Conservation (phyloP, 2,329 filamentous ascomycete species). For the Karstenula rhodostoma region DNA sequence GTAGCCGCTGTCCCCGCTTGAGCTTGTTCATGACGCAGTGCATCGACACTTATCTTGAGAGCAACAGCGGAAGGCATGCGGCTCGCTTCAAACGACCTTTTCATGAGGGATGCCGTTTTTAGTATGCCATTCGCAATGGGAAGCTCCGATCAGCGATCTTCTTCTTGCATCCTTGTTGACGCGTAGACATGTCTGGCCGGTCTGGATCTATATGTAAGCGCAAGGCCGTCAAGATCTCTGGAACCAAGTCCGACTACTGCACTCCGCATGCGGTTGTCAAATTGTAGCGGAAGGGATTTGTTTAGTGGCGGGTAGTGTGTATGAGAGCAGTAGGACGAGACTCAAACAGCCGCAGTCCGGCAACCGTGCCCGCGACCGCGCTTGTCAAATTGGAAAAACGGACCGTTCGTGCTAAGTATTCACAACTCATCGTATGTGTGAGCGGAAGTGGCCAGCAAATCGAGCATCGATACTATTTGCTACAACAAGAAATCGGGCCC, state of each 20-base stretch:
- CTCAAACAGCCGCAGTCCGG: background rate
- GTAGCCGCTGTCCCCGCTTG: conserved; percentile 1
- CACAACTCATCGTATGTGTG: too few species aligned
- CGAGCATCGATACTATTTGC: too few species aligned
- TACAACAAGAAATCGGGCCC: too few species aligned
- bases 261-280: background rate
- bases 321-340: background rate
- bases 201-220: background rate
- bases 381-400: too few species aligned
- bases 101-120: background rate
- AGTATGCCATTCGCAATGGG: background rate
- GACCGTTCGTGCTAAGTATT: too few species aligned
- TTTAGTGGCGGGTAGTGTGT: background rate
- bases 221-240: background rate
- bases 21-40: background rate
- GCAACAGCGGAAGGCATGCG: background rate
- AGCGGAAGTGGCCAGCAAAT: too few species aligned
- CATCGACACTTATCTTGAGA: background rate
- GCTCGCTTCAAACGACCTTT: background rate
- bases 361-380: too few species aligned
- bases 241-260: background rate
- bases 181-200: background rate
- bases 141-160: background rate
- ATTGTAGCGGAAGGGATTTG: background rate
- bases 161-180: background rate